phyloP scores from a whole-genome alignment of 305 asterid species.

The Fraxinus velutina region DNA sequence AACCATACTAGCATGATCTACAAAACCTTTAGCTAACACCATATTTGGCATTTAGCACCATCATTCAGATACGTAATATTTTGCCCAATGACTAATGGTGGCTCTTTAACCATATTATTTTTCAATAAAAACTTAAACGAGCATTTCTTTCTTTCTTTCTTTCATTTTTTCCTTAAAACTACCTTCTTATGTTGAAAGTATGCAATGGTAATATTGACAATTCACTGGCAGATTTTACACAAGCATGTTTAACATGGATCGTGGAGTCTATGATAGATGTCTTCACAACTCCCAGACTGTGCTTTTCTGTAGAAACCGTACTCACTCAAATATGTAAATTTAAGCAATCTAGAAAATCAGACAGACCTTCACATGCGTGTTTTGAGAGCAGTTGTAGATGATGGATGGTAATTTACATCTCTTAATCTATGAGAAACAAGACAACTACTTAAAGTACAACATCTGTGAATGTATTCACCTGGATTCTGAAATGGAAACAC shows the following conservation, averaged over 20 bases:
- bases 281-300: background rate
- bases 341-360: background rate
- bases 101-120: background rate
- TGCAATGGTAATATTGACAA: background rate
- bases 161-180: background rate
- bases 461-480: background rate
- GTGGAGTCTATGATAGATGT: background rate
- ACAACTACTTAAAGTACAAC: background rate
- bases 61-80: background rate
- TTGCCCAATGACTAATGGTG: background rate
- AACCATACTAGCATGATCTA: background rate
- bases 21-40: background rate
- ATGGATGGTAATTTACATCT: background rate
- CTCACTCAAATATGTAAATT: background rate
- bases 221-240: background rate
- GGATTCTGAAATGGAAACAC: background rate
- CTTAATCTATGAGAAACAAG: conserved; percentile 13
- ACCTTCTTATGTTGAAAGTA: conserved; percentile 1
- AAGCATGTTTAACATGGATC: background rate
- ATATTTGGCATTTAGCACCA: background rate
- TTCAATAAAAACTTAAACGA: background rate
- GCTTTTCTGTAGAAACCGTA: background rate
- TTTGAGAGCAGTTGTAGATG: background rate
- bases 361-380: background rate
- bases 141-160: background rate